These are phyloP conservation scores for Gypsophila paniculata DNA, from an alignment of 179 eudicot genomes.

Conservation along the genomic window DNA sequence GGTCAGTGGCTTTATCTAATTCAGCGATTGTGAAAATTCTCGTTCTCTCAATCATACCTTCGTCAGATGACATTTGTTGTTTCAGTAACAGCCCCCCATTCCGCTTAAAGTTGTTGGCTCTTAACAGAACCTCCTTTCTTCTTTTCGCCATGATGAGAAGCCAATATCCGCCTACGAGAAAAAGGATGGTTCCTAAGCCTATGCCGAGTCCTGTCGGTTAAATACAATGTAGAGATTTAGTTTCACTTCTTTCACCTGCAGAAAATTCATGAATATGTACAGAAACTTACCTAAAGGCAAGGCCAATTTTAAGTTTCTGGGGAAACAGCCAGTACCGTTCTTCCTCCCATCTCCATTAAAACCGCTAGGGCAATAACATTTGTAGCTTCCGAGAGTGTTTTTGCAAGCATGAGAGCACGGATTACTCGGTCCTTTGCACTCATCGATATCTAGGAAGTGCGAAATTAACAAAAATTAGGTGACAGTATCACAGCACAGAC, in stretches of 20 bases:
- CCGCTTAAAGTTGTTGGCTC: constrained; percentile 32
- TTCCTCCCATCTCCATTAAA: constrained; percentile 32
- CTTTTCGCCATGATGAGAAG: constrained; percentile 13
- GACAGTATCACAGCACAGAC: constrained; percentile 9
- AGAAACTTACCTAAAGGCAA: constrained; percentile 8
- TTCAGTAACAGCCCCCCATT: constrained; percentile 43
- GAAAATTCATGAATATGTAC: not conserved
- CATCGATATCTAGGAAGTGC: constrained; percentile 33
- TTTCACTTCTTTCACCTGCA: not conserved
- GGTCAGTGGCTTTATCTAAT: constrained; percentile 44
- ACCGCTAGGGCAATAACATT: constrained; percentile 35
- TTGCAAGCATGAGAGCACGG: constrained; percentile 36
- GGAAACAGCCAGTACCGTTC: constrained; percentile 33
- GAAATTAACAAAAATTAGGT: not conserved
- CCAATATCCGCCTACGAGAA: constrained; percentile 21
- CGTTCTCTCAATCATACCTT: constrained; percentile 29
- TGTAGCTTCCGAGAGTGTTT: constrained; percentile 39
- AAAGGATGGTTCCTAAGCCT: constrained; percentile 20
- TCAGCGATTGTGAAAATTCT: constrained; percentile 36
- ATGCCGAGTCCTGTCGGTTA: constrained; percentile 20
- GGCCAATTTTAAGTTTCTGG: not conserved
- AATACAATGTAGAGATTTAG: not conserved
- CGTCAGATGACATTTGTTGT: constrained; percentile 30
- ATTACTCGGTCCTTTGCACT: constrained; percentile 27
- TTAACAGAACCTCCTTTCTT: constrained; percentile 22